Percentiles rank a stretch among this genome's conserved stretches.
These are phyloP conservation scores for Salvia miltiorrhiza DNA, from an alignment of 257 asterid species.

Conservation along the genomic window DNA sequence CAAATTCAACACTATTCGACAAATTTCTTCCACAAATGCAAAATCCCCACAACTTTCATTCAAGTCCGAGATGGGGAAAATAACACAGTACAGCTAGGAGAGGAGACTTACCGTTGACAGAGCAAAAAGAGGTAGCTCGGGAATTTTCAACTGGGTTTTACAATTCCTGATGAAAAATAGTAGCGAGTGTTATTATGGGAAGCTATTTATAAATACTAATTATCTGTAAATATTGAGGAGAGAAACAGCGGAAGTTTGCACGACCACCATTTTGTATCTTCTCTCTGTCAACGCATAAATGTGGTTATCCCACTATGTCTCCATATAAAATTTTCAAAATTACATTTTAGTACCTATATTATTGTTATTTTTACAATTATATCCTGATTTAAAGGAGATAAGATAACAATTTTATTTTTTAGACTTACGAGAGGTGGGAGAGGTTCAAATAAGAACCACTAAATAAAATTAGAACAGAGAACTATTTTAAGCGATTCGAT, in stretches of 20 bases:
- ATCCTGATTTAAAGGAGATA: no score
- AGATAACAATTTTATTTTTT: no score
- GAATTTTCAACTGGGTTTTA: not conserved
- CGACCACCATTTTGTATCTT: not conserved
- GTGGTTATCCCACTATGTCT: no score
- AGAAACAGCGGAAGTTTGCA: not conserved
- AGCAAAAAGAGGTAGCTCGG: not conserved
- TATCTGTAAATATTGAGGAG: not conserved
- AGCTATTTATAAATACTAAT: constrained; percentile 2
- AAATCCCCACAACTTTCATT: not conserved
- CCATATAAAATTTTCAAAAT: no score
- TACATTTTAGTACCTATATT: no score
- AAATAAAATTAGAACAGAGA: no score
- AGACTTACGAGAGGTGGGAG: no score
- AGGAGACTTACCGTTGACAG: constrained; percentile 19
- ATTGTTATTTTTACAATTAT: no score
- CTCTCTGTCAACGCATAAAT: no score
- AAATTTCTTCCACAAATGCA: not conserved
- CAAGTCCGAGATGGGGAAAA: not conserved
- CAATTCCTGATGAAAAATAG: not conserved
- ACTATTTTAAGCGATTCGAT: no score
- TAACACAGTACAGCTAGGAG: not conserved
- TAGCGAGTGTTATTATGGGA: not conserved
- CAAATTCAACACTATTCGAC: not conserved
- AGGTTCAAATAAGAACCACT: no score